Base-by-base conservation (phyloP, 345 rosid species). In the Pelargonium nanum region DNA sequence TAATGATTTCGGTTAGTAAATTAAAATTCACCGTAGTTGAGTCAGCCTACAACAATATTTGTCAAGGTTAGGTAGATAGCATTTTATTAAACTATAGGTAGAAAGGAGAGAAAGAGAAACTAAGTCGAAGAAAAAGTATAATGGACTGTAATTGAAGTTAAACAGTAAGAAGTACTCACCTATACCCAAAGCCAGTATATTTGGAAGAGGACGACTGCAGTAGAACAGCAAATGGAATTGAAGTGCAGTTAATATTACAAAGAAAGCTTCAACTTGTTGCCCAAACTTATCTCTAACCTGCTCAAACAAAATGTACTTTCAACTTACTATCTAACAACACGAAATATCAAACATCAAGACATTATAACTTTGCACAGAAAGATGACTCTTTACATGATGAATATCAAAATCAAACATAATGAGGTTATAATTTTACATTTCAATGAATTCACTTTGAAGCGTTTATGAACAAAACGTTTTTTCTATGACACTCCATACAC, bases 171-270 rank as follows among this genome's bases (percentile, higher is more conserved):
- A 76, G 50, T 6, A 76, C 73, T 81, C 65, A 93, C 99, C 99
- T 89, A 84, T 56, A 72, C 80, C 94, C 80, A 85, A 56, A 59
- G 99, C 89, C 56, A 93, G 80, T 34, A 85, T 73, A 71, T 93
- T 93, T 52, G 99, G 99, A 66, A 89, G 97, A 66, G 90, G 77
- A 66, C 96, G 97, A 57, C 94, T 81, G 81, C 85, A 89, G 75
- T 89, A 93, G 81, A 89, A 93, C 66, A 93, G 81, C 71, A 89
- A 66, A 79, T 93, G 99, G 80, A 93, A 89, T 80, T 93, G 99
- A 62, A 87, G 61, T 12, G 73, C 84, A 66, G 88, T 84, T 70
- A 93, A 74, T 69, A 87, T 66, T 28, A 85, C 87, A 80, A 89
- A 89, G 85, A 93, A 89, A 65, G 87, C 87, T 73, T 87, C 99